Conservation (phyloP, 2,329 filamentous ascomycete species). For the Didymellaceae sp. region DNA sequence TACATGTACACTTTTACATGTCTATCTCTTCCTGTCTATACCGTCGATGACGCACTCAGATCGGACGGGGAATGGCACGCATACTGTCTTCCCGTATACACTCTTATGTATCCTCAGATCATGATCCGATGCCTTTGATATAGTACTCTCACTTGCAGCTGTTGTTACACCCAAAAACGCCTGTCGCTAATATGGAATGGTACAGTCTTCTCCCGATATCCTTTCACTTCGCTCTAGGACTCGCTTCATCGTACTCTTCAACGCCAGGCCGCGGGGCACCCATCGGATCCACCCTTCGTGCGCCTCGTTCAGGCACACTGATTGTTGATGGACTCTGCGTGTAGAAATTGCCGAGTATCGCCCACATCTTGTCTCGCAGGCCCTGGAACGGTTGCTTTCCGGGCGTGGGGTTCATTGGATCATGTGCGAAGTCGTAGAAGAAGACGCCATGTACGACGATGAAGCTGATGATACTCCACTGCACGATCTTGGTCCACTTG, state of each 20-base stretch:
- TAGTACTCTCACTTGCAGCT: conserved; percentile 10
- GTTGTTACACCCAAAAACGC: conserved; percentile 1
- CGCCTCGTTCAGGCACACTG: conserved; percentile 15
- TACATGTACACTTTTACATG: too few species aligned
- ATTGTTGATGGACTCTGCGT: conserved; percentile 33
- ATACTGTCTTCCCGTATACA: too few species aligned
- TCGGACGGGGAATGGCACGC: too few species aligned
- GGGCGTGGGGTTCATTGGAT: conserved; percentile 41
- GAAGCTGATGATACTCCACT: conserved; percentile 60
- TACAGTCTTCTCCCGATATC: neutral
- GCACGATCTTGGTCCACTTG: conserved; percentile 69
- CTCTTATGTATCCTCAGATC: too few species aligned
- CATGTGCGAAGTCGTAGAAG: conserved; percentile 63
- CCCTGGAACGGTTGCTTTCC: conserved; percentile 42
- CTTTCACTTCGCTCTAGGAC: neutral
- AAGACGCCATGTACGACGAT: conserved; percentile 62
- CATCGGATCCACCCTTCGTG: conserved; percentile 20
- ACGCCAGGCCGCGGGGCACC: conserved; percentile 4
- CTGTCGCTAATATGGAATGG: conserved; percentile 13
- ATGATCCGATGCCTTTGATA: neutral
- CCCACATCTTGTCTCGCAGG: conserved; percentile 37
- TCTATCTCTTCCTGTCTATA: too few species aligned
- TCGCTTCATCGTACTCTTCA: conserved; percentile 3
- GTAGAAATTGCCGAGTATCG: conserved; percentile 34
- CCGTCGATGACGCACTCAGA: too few species aligned